These are phyloP conservation scores for Venturiaceae sp. DNA, from an alignment of 2,329 filamentous ascomycete genomes.

Conservation along the genomic window DNA sequence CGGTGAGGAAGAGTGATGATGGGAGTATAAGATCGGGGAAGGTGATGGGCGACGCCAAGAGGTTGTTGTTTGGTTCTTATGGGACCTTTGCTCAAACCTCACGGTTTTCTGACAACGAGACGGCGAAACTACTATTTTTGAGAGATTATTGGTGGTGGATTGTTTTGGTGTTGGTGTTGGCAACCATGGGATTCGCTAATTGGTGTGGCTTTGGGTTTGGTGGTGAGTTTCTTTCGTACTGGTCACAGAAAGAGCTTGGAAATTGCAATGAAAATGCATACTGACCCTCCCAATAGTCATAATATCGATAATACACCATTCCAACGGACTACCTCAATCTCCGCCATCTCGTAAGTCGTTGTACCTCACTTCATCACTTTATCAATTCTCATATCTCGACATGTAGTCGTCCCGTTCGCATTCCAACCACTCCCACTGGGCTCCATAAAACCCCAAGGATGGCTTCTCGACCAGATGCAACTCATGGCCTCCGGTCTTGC, in stretches of 20 bases:
- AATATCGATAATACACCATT: not conserved
- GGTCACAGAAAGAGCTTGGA: not conserved
- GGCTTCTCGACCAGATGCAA: conserved; percentile 41
- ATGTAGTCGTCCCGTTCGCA: conserved; percentile 16
- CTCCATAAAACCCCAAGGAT: conserved; percentile 41
- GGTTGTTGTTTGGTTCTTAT: no score
- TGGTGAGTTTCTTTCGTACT: not conserved
- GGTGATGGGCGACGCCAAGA: not conserved
- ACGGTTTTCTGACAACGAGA: no score
- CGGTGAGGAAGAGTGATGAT: not conserved
- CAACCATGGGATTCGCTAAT: not conserved
- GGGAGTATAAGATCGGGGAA: not conserved
- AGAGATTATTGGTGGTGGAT: not conserved
- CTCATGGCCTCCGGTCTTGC: conserved; percentile 42
- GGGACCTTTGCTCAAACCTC: not conserved
- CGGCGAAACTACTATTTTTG: not conserved
- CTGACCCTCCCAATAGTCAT: not conserved
- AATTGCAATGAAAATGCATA: not conserved
- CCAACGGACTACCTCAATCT: not conserved
- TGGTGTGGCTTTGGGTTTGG: not conserved
- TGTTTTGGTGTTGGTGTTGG: not conserved
- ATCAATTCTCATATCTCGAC: not conserved
- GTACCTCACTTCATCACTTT: not conserved
- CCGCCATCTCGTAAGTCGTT: not conserved
- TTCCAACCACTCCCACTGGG: conserved; percentile 37